Percentiles rank a stretch among this genome's conserved stretches.
phyloP scores from a whole-genome alignment of 116 monocot genomes.

The Papilionanthe hybrid region DNA sequence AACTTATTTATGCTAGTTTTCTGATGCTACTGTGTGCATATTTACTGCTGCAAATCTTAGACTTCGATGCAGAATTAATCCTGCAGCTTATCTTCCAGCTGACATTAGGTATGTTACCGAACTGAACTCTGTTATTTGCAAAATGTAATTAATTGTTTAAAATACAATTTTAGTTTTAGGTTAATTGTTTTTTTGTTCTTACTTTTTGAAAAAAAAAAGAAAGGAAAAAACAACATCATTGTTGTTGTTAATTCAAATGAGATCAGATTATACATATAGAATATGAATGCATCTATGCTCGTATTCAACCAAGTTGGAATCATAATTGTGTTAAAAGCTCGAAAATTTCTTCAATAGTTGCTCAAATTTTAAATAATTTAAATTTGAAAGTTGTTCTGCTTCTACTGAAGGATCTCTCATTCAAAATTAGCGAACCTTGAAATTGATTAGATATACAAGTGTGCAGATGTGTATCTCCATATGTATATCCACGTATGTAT shows the following conservation, averaged over 20 bases:
- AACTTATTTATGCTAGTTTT: constrained; percentile 52
- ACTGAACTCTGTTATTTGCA: not conserved
- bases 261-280: not conserved
- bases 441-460: not conserved
- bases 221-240: not conserved
- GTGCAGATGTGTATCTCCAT: not conserved
- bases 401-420: not conserved
- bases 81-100: constrained; percentile 14
- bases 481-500: no score
- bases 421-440: not conserved
- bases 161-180: not conserved
- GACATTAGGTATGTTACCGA: not conserved
- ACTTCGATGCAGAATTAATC: constrained; percentile 51
- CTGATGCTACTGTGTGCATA: constrained; percentile 51
- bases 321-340: not conserved
- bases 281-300: not conserved
- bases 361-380: not conserved
- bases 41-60: constrained; percentile 55
- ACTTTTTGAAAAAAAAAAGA: not conserved
- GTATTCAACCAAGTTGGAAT: not conserved
- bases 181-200: not conserved
- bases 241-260: no score
- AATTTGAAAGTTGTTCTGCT: not conserved
- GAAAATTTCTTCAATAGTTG: not conserved
- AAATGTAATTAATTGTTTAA: not conserved